phyloP scores from a whole-genome alignment of 805 yeast genomes.

The Metschnikowia borealis region DNA sequence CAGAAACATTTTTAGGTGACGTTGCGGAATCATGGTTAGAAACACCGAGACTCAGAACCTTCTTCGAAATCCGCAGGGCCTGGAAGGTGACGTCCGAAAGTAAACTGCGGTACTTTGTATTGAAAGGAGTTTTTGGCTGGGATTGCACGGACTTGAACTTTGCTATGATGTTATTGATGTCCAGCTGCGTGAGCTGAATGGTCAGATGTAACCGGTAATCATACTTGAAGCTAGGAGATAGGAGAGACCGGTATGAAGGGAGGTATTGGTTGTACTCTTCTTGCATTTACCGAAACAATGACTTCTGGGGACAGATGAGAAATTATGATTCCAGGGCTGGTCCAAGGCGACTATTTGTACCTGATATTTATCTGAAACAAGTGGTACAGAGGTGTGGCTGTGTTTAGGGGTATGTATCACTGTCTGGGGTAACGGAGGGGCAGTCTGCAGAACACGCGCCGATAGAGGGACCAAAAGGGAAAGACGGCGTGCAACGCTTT shows the following conservation, averaged over 20 bases:
- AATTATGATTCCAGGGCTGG: neutral
- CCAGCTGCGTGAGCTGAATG: constrained; percentile 35
- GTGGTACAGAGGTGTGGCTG: neutral
- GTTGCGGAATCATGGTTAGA: neutral
- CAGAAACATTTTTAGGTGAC: neutral
- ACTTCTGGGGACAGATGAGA: too few relatives aligned
- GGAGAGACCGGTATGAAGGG: constrained; percentile 52
- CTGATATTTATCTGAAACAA: neutral
- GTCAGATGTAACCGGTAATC: constrained; percentile 48
- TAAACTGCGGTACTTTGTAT: constrained; percentile 47
- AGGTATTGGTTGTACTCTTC: constrained; percentile 24
- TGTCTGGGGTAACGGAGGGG: constrained; percentile 3
- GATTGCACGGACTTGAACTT: constrained; percentile 14
- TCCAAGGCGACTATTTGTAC: neutral
- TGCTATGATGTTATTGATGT: constrained; percentile 22
- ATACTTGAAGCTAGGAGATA: constrained; percentile 46
- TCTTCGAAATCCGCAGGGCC: constrained; percentile 35
- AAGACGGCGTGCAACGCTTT: neutral
- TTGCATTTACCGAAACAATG: neutral
- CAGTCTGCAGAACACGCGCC: neutral
- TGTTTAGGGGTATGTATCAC: neutral
- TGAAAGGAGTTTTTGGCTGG: constrained; percentile 22
- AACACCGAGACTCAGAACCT: constrained; percentile 16
- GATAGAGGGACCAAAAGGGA: neutral
- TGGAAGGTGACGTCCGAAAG: constrained; percentile 46